These are phyloP conservation scores for Ceratobasidium sp. DNA, from an alignment of 1,284 basidiomycete genomes.

Conservation along the genomic window DNA sequence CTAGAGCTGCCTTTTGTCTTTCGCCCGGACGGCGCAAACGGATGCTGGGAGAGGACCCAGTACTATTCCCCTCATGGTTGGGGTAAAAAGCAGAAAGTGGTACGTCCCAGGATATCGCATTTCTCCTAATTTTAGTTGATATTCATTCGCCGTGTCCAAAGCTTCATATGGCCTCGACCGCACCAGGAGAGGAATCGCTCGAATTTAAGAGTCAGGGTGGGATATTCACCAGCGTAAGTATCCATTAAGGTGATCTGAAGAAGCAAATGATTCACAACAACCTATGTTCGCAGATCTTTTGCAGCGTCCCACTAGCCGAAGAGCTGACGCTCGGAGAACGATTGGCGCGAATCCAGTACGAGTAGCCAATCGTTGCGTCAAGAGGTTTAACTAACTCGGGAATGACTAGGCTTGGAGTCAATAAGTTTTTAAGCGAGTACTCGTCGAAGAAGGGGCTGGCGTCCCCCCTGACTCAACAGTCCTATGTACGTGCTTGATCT, in stretches of 20 bases:
- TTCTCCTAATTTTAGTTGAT: neutral
- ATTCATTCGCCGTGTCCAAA: neutral
- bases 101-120: neutral
- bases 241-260: too few relatives aligned
- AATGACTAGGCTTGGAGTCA: neutral
- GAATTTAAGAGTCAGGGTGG: neutral
- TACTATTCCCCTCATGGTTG: neutral
- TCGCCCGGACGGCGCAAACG: neutral
- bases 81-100: neutral
- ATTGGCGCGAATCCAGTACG: neutral
- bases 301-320: neutral
- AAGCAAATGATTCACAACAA: neutral
- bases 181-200: neutral
- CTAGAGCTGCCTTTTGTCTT: conserved; percentile 11
- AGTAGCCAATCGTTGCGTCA: too few relatives aligned
- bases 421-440: neutral
- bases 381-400: neutral
- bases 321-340: neutral
- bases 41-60: neutral
- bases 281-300: neutral
- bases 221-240: neutral
- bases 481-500: neutral
- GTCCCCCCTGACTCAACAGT: neutral
- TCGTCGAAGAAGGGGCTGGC: neutral
- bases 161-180: neutral